phyloP scores from a whole-genome alignment of 768 basidiomycete species.

The Lactarius sanguifluus region DNA sequence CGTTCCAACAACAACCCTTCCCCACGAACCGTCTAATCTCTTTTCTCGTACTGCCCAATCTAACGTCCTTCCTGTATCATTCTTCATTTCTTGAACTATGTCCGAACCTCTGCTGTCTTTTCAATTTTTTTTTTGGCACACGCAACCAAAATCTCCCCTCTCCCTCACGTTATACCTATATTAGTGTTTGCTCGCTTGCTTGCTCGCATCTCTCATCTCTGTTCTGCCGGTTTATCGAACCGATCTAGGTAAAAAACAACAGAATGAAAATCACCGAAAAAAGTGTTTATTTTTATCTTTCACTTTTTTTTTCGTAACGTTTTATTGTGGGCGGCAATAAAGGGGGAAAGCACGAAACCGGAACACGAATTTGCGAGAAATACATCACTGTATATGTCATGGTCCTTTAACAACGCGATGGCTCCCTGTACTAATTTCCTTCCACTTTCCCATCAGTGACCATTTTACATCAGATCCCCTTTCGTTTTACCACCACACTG shows the following conservation, averaged over 20 bases:
- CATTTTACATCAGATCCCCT: no score
- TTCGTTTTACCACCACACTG: no score
- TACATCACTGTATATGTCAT: no score
- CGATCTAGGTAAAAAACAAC: not conserved
- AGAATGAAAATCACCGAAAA: not conserved
- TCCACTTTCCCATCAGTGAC: no score
- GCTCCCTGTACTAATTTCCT: no score
- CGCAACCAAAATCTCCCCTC: not conserved
- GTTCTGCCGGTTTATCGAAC: not conserved
- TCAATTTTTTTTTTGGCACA: not conserved
- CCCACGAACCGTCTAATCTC: not conserved
- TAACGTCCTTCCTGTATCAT: not conserved
- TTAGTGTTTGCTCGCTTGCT: not conserved
- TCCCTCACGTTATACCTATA: constrained; percentile 3
- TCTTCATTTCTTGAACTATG: not conserved
- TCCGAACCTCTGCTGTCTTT: not conserved
- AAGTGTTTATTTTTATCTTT: not conserved
- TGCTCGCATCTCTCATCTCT: not conserved
- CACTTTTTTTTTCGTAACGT: no score
- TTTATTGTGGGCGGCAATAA: no score
- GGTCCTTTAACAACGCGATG: no score
- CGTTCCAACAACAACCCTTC: not conserved
- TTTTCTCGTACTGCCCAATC: constrained; percentile 1
- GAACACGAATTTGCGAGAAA: no score
- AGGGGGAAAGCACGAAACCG: no score